A percentile compares a stretch with the other conserved stretches of the same genome.
Evolutionary conservation across 1,139 yeast genomes (phyloP).

Genomic region (Sugiyamaella castrensis): DNA sequence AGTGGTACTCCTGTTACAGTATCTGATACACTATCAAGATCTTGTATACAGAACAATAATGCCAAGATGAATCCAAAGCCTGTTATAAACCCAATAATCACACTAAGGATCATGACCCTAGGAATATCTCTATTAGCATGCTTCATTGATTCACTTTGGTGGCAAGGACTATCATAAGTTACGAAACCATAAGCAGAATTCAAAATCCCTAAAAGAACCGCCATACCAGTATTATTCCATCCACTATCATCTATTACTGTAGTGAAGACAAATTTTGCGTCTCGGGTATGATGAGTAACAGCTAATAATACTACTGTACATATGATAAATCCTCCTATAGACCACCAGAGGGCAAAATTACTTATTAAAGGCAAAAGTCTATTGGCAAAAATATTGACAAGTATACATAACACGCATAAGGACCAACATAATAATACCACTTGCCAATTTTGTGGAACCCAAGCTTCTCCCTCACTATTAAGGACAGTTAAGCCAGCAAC

Average conservation of each 20-base stretch:
- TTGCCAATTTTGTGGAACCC: conserved; percentile 46
- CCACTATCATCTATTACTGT: conserved; percentile 54
- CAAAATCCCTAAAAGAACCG: conserved; percentile 58
- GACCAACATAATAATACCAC: conserved; percentile 48
- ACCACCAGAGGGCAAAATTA: conserved; percentile 32
- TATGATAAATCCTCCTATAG: conserved; percentile 26
- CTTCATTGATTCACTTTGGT: conserved; percentile 57
- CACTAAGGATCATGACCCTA: conserved; percentile 54
- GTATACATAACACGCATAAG: conserved; percentile 35
- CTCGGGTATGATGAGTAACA: conserved; percentile 35
- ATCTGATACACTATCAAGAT: conserved; percentile 45
- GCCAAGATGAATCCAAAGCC: conserved; percentile 53
- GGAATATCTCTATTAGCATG: conserved; percentile 53
- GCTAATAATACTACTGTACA: conserved; percentile 28
- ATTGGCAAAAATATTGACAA: conserved; percentile 16
- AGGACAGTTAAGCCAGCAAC: conserved; percentile 27
- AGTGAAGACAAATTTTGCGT: conserved; percentile 49
- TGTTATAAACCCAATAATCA: conserved; percentile 55
- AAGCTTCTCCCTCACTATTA: conserved; percentile 17
- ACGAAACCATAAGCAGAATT: conserved; percentile 62
- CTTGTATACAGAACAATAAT: conserved; percentile 56
- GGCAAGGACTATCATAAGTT: conserved; percentile 60
- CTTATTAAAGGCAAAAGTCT: conserved; percentile 29
- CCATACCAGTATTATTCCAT: conserved; percentile 53
- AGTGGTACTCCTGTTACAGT: conserved; percentile 56